Evolutionary conservation across 805 yeast genomes (phyloP).

Genomic region (Ogataea haglerorum): DNA sequence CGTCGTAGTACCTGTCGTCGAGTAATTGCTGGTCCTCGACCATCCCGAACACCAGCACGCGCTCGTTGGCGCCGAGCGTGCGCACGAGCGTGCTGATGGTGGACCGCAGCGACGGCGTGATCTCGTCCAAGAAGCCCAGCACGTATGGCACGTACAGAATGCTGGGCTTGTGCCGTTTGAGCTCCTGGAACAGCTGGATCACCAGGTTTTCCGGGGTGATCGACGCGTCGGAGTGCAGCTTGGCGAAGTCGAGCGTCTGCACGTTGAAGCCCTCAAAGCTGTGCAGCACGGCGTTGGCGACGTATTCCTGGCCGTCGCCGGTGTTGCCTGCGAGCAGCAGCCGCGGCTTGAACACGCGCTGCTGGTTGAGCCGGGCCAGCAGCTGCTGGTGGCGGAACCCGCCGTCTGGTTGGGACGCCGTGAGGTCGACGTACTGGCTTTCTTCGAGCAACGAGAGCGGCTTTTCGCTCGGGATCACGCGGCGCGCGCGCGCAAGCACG

Average conservation of each 20-base stretch:
- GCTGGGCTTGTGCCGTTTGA: constrained; percentile 85
- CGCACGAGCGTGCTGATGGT: constrained; percentile 69
- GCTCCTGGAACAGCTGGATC: constrained; percentile 82
- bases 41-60: constrained; percentile 69
- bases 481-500: constrained; percentile 47
- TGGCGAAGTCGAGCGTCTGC: constrained; percentile 79
- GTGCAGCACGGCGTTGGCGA: constrained; percentile 78
- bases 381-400: constrained; percentile 70
- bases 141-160: constrained; percentile 80
- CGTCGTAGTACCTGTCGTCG: constrained; percentile 35
- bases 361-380: constrained; percentile 32
- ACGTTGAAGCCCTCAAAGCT: constrained; percentile 85
- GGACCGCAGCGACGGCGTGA: constrained; percentile 66
- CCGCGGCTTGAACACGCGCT: constrained; percentile 81
- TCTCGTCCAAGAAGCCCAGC: constrained; percentile 68
- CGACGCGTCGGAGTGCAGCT: constrained; percentile 72
- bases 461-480: constrained; percentile 58
- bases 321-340: constrained; percentile 65
- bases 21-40: constrained; percentile 40
- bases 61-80: constrained; percentile 66
- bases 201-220: constrained; percentile 79
- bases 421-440: constrained; percentile 59
- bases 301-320: constrained; percentile 86
- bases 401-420: constrained; percentile 45
- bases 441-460: constrained; percentile 62